These are phyloP conservation scores for Talaromyces sp. DNA, from an alignment of 2,329 filamentous ascomycete genomes.

Conservation along the genomic window DNA sequence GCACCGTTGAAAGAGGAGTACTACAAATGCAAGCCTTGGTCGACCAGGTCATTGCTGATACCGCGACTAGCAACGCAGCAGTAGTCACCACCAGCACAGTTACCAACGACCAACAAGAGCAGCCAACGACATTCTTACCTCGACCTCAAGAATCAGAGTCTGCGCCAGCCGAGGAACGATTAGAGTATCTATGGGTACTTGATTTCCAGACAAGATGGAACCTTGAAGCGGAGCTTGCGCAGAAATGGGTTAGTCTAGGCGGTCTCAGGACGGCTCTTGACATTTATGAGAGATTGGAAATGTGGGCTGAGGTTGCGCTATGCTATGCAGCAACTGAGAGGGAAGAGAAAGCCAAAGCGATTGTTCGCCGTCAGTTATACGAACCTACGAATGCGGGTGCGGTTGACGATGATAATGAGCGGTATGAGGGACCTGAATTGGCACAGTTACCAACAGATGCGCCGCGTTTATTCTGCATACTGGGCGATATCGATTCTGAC, in stretches of 20 bases:
- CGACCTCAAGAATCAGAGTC: slow-evolving; percentile 71
- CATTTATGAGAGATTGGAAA: slow-evolving; percentile 87
- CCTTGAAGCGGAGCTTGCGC: slow-evolving; percentile 85
- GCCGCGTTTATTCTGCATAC: slow-evolving; percentile 83
- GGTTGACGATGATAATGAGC: slow-evolving; percentile 50
- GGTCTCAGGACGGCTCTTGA: slow-evolving; percentile 86
- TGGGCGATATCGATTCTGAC: slow-evolving; percentile 82
- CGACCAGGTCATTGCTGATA: slow-evolving; percentile 91
- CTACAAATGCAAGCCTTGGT: slow-evolving; percentile 92
- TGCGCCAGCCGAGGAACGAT: slow-evolving; percentile 66
- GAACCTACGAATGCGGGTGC: slow-evolving; percentile 43
- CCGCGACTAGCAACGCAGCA: slow-evolving; percentile 45
- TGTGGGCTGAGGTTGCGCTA: slow-evolving; percentile 93
- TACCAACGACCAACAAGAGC: slow-evolving; percentile 35
- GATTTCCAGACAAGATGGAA: slow-evolving; percentile 87
- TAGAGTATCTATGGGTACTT: slow-evolving; percentile 80
- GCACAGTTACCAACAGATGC: slow-evolving; percentile 74
- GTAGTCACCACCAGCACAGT: slow-evolving; percentile 25
- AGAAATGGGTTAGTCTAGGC: slow-evolving; percentile 86
- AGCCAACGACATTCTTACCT: slow-evolving; percentile 77
- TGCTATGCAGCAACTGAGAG: slow-evolving; percentile 76
- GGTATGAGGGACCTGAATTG: slow-evolving; percentile 66
- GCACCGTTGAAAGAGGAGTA: slow-evolving; percentile 84
- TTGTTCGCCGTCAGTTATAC: slow-evolving; percentile 78
- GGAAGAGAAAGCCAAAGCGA: slow-evolving; percentile 75